phyloP scores from a whole-genome alignment of 768 basidiomycete genomes.

The Psilocybe subaeruginosa region DNA sequence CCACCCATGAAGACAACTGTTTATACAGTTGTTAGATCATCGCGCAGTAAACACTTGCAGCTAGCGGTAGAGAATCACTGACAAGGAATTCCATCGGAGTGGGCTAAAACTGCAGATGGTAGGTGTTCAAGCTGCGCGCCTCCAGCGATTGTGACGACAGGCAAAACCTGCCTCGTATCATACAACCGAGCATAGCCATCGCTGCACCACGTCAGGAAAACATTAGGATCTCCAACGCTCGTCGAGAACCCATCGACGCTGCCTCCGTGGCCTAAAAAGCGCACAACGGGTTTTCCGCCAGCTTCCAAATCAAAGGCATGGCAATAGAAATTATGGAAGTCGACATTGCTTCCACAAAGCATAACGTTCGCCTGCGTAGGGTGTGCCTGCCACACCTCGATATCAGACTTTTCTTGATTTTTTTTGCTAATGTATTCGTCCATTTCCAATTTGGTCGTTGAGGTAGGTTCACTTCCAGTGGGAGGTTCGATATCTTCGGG shows the following conservation, averaged over 20 bases:
- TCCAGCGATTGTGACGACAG: constrained; percentile 35
- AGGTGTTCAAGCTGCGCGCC: constrained; percentile 17
- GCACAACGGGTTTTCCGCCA: constrained; percentile 30
- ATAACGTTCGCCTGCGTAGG: constrained; percentile 22
- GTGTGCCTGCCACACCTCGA: constrained; percentile 26
- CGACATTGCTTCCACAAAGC: constrained; percentile 13
- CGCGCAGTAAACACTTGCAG: too few relatives aligned
- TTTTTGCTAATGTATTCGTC: neutral
- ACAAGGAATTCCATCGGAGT: constrained; percentile 43
- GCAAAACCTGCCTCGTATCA: constrained; percentile 38
- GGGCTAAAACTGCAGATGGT: constrained; percentile 29
- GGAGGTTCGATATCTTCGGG: constrained; percentile 33
- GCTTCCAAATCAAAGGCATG: constrained; percentile 35
- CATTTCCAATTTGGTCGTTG: constrained; percentile 12
- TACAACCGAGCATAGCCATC: constrained; percentile 44
- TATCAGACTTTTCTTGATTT: constrained; percentile 15
- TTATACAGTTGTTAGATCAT: too few relatives aligned
- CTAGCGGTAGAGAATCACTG: neutral
- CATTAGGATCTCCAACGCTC: constrained; percentile 33
- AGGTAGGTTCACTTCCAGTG: constrained; percentile 20
- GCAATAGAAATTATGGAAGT: constrained; percentile 17
- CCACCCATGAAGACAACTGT: constrained; percentile 35
- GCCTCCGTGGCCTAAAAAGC: constrained; percentile 43
- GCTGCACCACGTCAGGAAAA: constrained; percentile 36
- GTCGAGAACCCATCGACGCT: constrained; percentile 33